Conservation (phyloP, 2,329 filamentous ascomycete genomes). For the Fusarium fujikuroi region DNA sequence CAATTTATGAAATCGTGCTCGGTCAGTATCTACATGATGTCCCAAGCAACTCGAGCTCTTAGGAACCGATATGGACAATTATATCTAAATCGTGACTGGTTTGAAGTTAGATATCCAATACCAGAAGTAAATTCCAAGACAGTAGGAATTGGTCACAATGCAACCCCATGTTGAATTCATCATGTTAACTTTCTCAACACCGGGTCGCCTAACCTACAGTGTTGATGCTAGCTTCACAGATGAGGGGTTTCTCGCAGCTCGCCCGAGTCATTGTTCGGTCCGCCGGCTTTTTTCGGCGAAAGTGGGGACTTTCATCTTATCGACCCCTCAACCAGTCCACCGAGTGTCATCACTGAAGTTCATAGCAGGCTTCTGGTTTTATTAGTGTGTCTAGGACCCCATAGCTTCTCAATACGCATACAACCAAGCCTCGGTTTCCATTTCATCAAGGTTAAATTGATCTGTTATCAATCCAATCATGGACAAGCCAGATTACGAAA, state of each 20-base stretch:
- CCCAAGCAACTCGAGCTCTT: no score
- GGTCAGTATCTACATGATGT: no score
- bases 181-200: no score
- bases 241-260: not conserved
- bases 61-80: no score
- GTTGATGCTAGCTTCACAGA: not conserved
- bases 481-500: conserved; percentile 14
- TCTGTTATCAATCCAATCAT: rapidly evolving
- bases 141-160: not conserved
- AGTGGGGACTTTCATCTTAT: not conserved
- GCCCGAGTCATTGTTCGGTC: not conserved
- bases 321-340: not conserved
- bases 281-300: conserved; percentile 13
- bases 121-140: not conserved
- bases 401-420: not conserved
- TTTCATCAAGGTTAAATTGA: rapidly evolving
- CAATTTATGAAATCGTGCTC: no score
- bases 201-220: not conserved
- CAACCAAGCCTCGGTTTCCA: not conserved
- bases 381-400: not conserved
- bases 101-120: no score
- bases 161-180: rapidly evolving
- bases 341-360: not conserved
- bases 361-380: not conserved
- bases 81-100: no score